phyloP scores from a whole-genome alignment of 2,329 filamentous ascomycete species.

The Verticillium klebahnii region DNA sequence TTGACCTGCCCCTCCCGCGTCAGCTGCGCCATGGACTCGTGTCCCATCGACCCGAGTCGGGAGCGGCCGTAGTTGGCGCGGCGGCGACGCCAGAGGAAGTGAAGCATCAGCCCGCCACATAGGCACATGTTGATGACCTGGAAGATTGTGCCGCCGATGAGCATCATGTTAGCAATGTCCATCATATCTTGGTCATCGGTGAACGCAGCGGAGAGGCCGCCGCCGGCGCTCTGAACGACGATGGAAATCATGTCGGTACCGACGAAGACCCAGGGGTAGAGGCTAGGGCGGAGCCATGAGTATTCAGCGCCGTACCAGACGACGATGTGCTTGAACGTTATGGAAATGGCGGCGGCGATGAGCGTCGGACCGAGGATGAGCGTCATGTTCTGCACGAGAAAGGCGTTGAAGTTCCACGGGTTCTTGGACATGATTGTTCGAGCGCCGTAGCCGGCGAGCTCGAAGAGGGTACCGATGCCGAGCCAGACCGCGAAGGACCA shows the following conservation, averaged over 20 bases:
- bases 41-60: background rate
- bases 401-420: constrained; percentile 33
- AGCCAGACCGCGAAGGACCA: constrained; percentile 4
- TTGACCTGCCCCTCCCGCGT: background rate
- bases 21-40: background rate
- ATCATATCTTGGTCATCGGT: background rate
- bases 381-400: constrained; percentile 25
- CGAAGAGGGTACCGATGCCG: constrained; percentile 1
- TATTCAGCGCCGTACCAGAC: constrained; percentile 34
- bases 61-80: background rate
- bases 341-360: constrained; percentile 38
- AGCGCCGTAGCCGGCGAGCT: background rate
- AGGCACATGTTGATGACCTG: constrained; percentile 21
- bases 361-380: constrained; percentile 36
- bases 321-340: constrained; percentile 41
- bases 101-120: constrained; percentile 13
- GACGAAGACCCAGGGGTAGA: constrained; percentile 47
- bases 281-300: constrained; percentile 32
- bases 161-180: constrained; percentile 12
- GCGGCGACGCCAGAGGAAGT: constrained; percentile 4
- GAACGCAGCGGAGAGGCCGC: constrained; percentile 7
- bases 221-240: constrained; percentile 17
- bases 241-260: constrained; percentile 38
- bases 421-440: constrained; percentile 18
- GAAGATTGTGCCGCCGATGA: constrained; percentile 19